phyloP scores from a whole-genome alignment of 257 asterid genomes.

The Plantago ovata region DNA sequence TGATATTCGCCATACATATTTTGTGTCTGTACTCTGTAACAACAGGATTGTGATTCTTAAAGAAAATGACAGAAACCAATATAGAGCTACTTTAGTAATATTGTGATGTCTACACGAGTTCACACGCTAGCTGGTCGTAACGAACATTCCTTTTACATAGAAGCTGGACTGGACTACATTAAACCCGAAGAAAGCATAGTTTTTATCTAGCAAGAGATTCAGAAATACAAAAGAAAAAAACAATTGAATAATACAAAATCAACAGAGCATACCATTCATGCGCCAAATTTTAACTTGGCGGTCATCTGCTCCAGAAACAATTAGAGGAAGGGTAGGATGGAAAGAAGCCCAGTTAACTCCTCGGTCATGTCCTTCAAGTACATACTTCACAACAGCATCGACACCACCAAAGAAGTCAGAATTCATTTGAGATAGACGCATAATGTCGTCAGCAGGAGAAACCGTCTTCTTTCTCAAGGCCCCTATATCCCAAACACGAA shows the following conservation, averaged over 20 bases:
- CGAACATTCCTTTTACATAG: too few relatives aligned
- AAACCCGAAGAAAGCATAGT: neutral
- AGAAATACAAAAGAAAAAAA: constrained; percentile 4
- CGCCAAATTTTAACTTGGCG: constrained; percentile 98
- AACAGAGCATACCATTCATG: constrained; percentile 70
- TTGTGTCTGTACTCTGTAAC: too few relatives aligned
- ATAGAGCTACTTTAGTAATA: too few relatives aligned
- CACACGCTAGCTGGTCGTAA: too few relatives aligned
- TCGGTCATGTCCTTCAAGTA: constrained; percentile 94
- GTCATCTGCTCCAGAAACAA: constrained; percentile 98
- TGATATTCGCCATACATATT: too few relatives aligned
- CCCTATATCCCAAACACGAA: constrained; percentile 98
- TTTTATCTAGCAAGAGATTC: neutral
- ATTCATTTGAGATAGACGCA: constrained; percentile 86
- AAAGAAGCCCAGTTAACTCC: constrained; percentile 99
- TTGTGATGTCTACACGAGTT: too few relatives aligned
- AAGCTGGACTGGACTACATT: too few relatives aligned
- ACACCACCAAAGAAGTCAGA: constrained; percentile 96
- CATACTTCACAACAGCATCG: constrained; percentile 98
- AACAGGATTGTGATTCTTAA: too few relatives aligned
- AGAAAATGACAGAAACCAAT: too few relatives aligned
- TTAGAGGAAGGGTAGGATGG: too few relatives aligned
- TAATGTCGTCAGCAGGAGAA: constrained; percentile 92
- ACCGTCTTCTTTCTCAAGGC: constrained; percentile 87
- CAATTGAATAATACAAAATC: neutral